Evolutionary conservation across 2,329 filamentous ascomycete species (phyloP).

Genomic region (Paracoccidioides brasiliensis): DNA sequence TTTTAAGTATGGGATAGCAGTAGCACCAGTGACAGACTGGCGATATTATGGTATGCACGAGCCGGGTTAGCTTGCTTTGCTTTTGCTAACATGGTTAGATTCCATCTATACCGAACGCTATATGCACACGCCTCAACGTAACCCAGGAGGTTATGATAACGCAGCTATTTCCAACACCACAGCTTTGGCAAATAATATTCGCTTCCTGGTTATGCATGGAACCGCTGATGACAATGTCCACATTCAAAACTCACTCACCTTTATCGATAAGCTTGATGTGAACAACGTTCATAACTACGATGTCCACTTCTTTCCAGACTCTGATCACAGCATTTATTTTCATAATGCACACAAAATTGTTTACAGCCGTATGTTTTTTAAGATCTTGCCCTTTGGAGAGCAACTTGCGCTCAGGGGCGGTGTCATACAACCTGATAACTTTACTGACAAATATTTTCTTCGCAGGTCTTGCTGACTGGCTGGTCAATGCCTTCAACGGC

Average conservation of each 20-base stretch:
- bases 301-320: conserved; percentile 91
- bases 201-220: conserved; percentile 93
- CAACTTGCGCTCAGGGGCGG: too few relatives aligned
- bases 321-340: conserved; percentile 88
- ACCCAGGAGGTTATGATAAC: conserved; percentile 61
- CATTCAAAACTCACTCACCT: conserved; percentile 78
- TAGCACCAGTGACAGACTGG: conserved; percentile 98
- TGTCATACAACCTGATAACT: neutral
- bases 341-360: conserved; percentile 86
- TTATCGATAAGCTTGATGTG: conserved; percentile 78
- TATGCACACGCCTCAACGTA: conserved; percentile 87
- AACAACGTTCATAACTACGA: conserved; percentile 83
- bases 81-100: conserved; percentile 36
- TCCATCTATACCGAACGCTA: conserved; percentile 91
- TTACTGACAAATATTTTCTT: conserved; percentile 1
- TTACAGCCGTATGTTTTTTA: conserved; percentile 64
- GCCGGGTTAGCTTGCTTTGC: neutral
- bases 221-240: conserved; percentile 97
- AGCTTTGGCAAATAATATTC: conserved; percentile 60
- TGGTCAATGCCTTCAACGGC: conserved; percentile 94
- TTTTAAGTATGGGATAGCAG: conserved; percentile 95
- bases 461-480: conserved; percentile 53
- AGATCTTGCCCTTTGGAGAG: neutral
- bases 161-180: conserved; percentile 61
- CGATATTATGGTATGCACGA: conserved; percentile 56